phyloP scores from a whole-genome alignment of 108 stramenopile species.

The Fistulifera solaris region DNA sequence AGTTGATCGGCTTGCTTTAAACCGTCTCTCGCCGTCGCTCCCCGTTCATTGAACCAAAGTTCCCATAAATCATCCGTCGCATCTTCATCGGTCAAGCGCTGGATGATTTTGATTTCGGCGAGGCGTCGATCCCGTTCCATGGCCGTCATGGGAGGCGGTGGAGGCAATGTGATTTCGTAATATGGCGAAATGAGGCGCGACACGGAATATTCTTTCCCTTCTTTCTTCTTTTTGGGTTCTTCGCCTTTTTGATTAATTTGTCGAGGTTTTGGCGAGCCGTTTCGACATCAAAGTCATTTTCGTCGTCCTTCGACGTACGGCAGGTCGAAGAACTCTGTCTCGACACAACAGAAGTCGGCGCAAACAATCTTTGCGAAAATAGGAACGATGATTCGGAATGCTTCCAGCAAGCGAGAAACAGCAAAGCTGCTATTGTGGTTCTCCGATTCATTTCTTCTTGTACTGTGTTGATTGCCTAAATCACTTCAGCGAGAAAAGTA shows the following conservation, averaged over 20 bases:
- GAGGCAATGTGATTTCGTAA: slow-evolving; percentile 8
- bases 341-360: too few relatives aligned
- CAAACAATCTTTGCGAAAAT: too few relatives aligned
- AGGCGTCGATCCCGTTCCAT: slow-evolving; percentile 26
- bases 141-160: slow-evolving; percentile 40
- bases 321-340: too few relatives aligned
- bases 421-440: too few relatives aligned
- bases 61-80: slow-evolving; percentile 26
- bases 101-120: slow-evolving; percentile 29
- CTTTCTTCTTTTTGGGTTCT: background rate
- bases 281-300: slow-evolving; percentile 22
- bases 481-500: too few relatives aligned
- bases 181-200: background rate
- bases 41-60: slow-evolving; percentile 51
- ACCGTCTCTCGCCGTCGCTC: slow-evolving; percentile 13
- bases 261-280: slow-evolving; percentile 21
- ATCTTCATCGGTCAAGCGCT: slow-evolving; percentile 21
- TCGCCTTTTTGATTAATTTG: slow-evolving; percentile 1
- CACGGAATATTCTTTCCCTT: background rate
- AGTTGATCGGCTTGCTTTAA: slow-evolving; percentile 22
- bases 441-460: too few relatives aligned
- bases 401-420: too few relatives aligned
- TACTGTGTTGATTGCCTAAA: too few relatives aligned
- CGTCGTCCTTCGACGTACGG: background rate
- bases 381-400: too few relatives aligned